Percentiles rank a stretch among this genome's conserved stretches.
Evolutionary conservation across 2,329 filamentous ascomycete genomes (phyloP).

Genomic region (Penicillium sp.): DNA sequence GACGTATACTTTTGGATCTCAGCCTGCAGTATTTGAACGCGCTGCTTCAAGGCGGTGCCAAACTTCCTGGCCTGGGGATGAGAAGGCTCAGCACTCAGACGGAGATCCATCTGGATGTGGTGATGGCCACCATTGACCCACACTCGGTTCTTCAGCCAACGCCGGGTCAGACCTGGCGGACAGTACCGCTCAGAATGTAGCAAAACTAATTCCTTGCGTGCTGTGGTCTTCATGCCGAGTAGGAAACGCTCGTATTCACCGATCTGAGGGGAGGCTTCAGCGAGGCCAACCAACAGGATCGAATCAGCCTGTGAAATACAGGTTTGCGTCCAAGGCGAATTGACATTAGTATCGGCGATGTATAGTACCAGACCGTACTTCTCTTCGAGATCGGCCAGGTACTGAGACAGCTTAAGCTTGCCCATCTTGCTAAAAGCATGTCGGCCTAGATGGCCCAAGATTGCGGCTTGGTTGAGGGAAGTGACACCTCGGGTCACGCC

Average conservation of each 20-base stretch:
- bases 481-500: slow-evolving; percentile 85
- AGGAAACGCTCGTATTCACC: slow-evolving; percentile 97
- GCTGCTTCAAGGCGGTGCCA: slow-evolving; percentile 79
- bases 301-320: slow-evolving; percentile 97
- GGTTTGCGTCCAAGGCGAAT: slow-evolving; percentile 96
- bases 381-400: slow-evolving; percentile 92
- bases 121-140: slow-evolving; percentile 99
- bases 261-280: slow-evolving; percentile 81
- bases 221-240: slow-evolving; percentile 94
- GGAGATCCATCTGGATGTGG: slow-evolving; percentile 92
- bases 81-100: slow-evolving; percentile 67
- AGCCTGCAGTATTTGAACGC: slow-evolving; percentile 89
- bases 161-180: slow-evolving; percentile 72
- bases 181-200: slow-evolving; percentile 87
- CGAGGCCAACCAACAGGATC: slow-evolving; percentile 85
- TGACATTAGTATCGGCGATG: slow-evolving; percentile 93
- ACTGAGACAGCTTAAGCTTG: slow-evolving; percentile 90
- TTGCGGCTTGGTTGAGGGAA: slow-evolving; percentile 85
- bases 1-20: slow-evolving; percentile 99
- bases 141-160: slow-evolving; percentile 85
- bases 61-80: slow-evolving; percentile 71
- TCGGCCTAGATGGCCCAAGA: slow-evolving; percentile 88
- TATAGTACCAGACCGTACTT: slow-evolving; percentile 95
- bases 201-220: slow-evolving; percentile 84
- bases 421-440: slow-evolving; percentile 98